phyloP scores from a whole-genome alignment of 495 filamentous ascomycete genomes.

The Rostrohypoxylon terebratum region DNA sequence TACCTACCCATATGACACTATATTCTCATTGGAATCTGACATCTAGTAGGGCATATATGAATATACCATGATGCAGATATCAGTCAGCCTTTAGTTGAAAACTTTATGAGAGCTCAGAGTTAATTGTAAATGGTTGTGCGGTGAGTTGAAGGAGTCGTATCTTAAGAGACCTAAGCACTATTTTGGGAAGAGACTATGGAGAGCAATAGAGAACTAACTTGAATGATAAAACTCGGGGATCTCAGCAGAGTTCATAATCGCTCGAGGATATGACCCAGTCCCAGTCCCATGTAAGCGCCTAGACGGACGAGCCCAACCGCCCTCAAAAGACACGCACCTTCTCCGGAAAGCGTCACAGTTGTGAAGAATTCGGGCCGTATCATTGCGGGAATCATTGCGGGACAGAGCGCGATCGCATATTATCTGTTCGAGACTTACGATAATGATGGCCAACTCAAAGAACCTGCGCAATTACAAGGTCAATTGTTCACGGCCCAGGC shows the following conservation, averaged over 20 bases:
- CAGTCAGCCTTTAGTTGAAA: too few species aligned
- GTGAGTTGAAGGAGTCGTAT: too few species aligned
- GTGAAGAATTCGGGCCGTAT: slow-evolving; percentile 34
- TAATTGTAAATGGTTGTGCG: too few species aligned
- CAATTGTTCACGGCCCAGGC: slow-evolving; percentile 11
- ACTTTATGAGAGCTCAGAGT: too few species aligned
- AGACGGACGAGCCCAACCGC: slow-evolving; percentile 35
- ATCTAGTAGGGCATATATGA: too few species aligned
- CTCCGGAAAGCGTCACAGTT: slow-evolving; percentile 47
- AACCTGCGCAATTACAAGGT: too few species aligned
- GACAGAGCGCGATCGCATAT: slow-evolving; percentile 41
- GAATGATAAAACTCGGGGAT: slow-evolving; percentile 44
- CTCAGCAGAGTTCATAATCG: slow-evolving; percentile 47
- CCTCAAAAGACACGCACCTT: slow-evolving; percentile 43
- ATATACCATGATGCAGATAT: too few species aligned
- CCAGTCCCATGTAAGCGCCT: slow-evolving; percentile 29
- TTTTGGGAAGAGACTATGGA: slow-evolving; percentile 27
- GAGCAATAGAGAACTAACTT: slow-evolving; percentile 27
- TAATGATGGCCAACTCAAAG: slow-evolving; percentile 35
- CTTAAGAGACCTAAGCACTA: too few species aligned
- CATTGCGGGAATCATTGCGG: slow-evolving; percentile 42
- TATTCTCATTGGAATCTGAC: too few species aligned
- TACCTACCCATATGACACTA: too few species aligned
- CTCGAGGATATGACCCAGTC: slow-evolving; percentile 49
- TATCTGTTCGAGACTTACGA: slow-evolving; percentile 49